A percentile compares a stretch with the other conserved stretches of the same genome.
These are phyloP conservation scores for Petasospora rhodanensis DNA, from an alignment of 1,139 yeast genomes.

Conservation along the genomic window DNA sequence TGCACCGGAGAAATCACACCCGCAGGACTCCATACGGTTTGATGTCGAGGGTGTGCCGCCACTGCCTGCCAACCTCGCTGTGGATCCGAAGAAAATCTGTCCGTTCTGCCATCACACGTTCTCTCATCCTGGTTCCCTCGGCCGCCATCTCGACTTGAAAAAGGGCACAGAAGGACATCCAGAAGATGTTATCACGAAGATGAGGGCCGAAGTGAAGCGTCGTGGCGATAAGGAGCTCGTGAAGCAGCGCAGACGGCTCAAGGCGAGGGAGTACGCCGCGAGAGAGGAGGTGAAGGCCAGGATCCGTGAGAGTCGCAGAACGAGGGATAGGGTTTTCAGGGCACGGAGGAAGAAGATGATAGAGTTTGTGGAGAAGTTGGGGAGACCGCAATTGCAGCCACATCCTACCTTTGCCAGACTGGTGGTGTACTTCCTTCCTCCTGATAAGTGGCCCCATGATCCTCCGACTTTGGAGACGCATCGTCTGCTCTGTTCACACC, in stretches of 20 bases:
- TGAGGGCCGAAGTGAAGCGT: slow-evolving; percentile 43
- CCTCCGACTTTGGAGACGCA: slow-evolving; percentile 43
- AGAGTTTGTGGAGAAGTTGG: slow-evolving; percentile 33
- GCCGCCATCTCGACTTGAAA: slow-evolving; percentile 45
- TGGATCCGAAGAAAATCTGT: slow-evolving; percentile 38
- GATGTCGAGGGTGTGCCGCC: slow-evolving; percentile 17
- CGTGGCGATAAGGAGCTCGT: slow-evolving; percentile 42
- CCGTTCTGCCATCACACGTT: slow-evolving; percentile 44
- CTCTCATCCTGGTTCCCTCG: slow-evolving; percentile 49
- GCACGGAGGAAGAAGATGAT: slow-evolving; percentile 32
- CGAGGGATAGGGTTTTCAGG: slow-evolving; percentile 32
- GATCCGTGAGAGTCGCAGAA: slow-evolving; percentile 34
- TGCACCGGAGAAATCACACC: neutral
- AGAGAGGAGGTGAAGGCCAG: slow-evolving; percentile 42
- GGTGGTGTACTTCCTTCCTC: slow-evolving; percentile 41
- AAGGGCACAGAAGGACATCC: slow-evolving; percentile 45
- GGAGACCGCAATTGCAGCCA: slow-evolving; percentile 35
- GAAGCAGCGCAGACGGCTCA: slow-evolving; percentile 33
- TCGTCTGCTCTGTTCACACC: slow-evolving; percentile 26
- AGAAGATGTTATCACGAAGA: slow-evolving; percentile 35
- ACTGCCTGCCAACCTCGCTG: slow-evolving; percentile 18
- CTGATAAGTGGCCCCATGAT: slow-evolving; percentile 44
- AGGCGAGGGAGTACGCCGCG: slow-evolving; percentile 40
- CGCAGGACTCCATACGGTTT: slow-evolving; percentile 6
- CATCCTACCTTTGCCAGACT: slow-evolving; percentile 44